phyloP scores from a whole-genome alignment of 2,329 filamentous ascomycete species.

The Colletotrichum ledebouriae region DNA sequence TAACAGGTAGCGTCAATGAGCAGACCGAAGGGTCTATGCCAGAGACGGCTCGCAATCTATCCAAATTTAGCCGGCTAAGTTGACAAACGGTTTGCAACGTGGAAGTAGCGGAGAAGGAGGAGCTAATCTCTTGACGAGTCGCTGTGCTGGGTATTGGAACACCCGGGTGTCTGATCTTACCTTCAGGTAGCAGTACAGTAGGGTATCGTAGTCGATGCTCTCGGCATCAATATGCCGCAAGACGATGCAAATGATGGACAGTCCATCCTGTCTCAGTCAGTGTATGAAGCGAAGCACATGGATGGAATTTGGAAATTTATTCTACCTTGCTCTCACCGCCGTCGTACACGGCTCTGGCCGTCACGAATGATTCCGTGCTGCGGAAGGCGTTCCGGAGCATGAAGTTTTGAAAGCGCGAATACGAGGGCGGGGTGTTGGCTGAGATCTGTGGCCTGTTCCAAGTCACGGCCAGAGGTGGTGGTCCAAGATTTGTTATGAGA shows the following conservation, averaged over 20 bases:
- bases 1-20: slow-evolving; percentile 80
- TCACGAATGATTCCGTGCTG: slow-evolving; percentile 74
- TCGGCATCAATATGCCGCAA: slow-evolving; percentile 76
- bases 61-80: background rate
- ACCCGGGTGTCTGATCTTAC: slow-evolving; percentile 50
- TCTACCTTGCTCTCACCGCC: slow-evolving; percentile 76
- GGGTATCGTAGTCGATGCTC: slow-evolving; percentile 73
- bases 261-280: slow-evolving; percentile 64
- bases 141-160: background rate
- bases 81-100: background rate
- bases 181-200: slow-evolving; percentile 78
- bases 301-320: background rate
- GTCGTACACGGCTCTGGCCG: slow-evolving; percentile 76
- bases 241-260: slow-evolving; percentile 78
- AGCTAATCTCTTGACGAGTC: no score
- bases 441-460: slow-evolving; percentile 78
- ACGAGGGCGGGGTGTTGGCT: slow-evolving; percentile 71
- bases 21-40: slow-evolving; percentile 77
- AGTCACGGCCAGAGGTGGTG: slow-evolving; percentile 76
- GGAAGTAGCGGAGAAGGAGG: no score
- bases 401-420: slow-evolving; percentile 79
- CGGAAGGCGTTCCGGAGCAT: slow-evolving; percentile 79
- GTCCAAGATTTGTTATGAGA: slow-evolving; percentile 75
- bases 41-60: slow-evolving; percentile 76
- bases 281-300: no score